Base-by-base conservation (phyloP, 1,139 yeast species). In the Suhomyces taliae region DNA sequence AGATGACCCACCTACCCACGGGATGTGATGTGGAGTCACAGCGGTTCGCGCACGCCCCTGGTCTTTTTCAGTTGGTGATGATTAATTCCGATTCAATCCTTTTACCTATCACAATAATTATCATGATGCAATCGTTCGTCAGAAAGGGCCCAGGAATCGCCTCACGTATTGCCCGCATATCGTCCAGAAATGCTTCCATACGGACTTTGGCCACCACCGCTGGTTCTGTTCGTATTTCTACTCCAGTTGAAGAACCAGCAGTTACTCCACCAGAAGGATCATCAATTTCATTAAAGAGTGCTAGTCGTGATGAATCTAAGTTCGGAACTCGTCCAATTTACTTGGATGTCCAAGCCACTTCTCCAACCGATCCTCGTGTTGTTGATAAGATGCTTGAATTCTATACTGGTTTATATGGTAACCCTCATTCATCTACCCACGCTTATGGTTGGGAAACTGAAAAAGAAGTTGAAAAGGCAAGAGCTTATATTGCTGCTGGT, bases 391-490 rank as follows among this genome's bases (percentile, higher is more conserved):
- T 95, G 99, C 71, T 95, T 60, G 86, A 83, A 60, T 93, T 87
- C 65, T 90, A 85, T 68, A 91, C 98, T 4, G 98, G 97, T 11
- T 77, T 88, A 49, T 93, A 90, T 63, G 99, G 99, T 48, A 93
- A 93, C 66, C 99, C 99, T 11, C 99, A 93, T 67, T 90, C 97
- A 5, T 84, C 95, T 46, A 95, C 99, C 10, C 98, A 93, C 64
- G 82, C 96, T n/a, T 93, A 93, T 65, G 99, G 99, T 34, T 93
- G 99, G 99, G 99, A 93, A 70, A 88, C 99, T 6, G 97, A 91
- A 50, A 81, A 80, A 57, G 97, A 87, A 51, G 95, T 95, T 34
- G 99, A 93, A 63, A 74, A 73, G 47, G 96, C 99, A 4, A 82
- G 99, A 61, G 78, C 74, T 45, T 78, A 90, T 58, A 77, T 93